A percentile compares a stretch with the other conserved stretches of the same genome.
These are phyloP conservation scores for Angomonas deanei DNA, from an alignment of 208 protist species.

Conservation along the genomic window DNA sequence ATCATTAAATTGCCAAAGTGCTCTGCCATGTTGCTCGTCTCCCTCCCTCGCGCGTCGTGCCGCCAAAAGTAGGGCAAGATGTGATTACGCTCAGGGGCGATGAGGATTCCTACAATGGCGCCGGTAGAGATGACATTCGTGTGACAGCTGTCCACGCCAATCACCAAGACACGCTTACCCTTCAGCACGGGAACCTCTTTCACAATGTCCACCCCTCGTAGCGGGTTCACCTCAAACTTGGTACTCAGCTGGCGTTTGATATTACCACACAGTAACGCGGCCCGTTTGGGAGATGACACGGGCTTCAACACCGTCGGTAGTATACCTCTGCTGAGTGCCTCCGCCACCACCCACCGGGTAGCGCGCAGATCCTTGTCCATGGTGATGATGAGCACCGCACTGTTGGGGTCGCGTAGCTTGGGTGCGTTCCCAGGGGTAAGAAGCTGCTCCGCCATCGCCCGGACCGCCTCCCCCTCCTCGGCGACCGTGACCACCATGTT, in stretches of 20 bases:
- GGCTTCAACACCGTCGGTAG: slow-evolving; percentile 44
- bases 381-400: slow-evolving; percentile 61
- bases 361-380: slow-evolving; percentile 41
- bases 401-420: slow-evolving; percentile 41
- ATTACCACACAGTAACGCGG: slow-evolving; percentile 33
- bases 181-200: slow-evolving; percentile 60
- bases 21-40: slow-evolving; percentile 42
- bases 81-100: slow-evolving; percentile 43
- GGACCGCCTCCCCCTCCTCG: slow-evolving; percentile 51
- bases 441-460: slow-evolving; percentile 47
- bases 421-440: slow-evolving; percentile 9
- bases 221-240: slow-evolving; percentile 72
- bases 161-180: slow-evolving; percentile 43
- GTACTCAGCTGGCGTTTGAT: slow-evolving; percentile 32
- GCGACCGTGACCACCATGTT: slow-evolving; percentile 25
- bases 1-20: slow-evolving; percentile 50
- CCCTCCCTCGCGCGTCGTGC: slow-evolving; percentile 61
- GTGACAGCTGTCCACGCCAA: slow-evolving; percentile 87
- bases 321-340: slow-evolving; percentile 77
- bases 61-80: slow-evolving; percentile 73
- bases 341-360: slow-evolving; percentile 67
- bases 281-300: slow-evolving; percentile 17
- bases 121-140: slow-evolving; percentile 63
- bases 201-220: slow-evolving; percentile 53
- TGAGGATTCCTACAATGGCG: slow-evolving; percentile 67